Evolutionary conservation across 1,284 basidiomycete genomes (phyloP), one percentile per base, ranked within the genome.

Genomic region (Laetiporus sulphureus): DNA sequence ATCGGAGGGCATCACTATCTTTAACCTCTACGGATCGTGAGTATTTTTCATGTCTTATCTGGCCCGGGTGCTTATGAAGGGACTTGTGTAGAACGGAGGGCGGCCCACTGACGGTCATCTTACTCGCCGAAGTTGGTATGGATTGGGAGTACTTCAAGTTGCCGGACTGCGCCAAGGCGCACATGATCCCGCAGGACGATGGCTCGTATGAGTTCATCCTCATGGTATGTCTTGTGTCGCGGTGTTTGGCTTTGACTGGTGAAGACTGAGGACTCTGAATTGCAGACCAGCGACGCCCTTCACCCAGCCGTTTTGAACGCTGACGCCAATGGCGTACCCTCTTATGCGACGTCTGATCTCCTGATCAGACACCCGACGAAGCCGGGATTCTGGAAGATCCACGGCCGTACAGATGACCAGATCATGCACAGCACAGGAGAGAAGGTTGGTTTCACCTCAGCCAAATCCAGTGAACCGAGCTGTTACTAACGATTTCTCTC

Each of bases 381-480:
- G 25, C 52, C 59, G 4, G 64, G 65, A 4, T 56, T 61, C 12
- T 76, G 67, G 66, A 67, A 65, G 45, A 57, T 73, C 13, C 61
- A 57, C 29, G 73, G 75, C 0, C 61, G 75, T 10, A 57, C 59
- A 5, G 74, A 77, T 44, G 73, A 76, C 48, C 72, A 75, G 49
- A 70, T 77, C 32, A 71, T 75, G 51, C 66, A 71, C 34, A 46
- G 51, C 10, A 63, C 55, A 5, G 62, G 62, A n/a, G 61, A 65
- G 48, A 61, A 64, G 53, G 61, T 57, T 20, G 13, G 36, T 31
- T 5, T 37, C 36, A n/a, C n/a, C 36, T 37, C 5, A 25, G 5
- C 11, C 16, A 32, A n/a, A 8, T 18, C 15, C 16, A n/a, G 32
- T 32, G 7, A 12, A 15, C 16, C 10, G 16, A 32, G 7, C 25